Base-by-base conservation (phyloP, 2,329 filamentous ascomycete species). In the Penicillium sp. region DNA sequence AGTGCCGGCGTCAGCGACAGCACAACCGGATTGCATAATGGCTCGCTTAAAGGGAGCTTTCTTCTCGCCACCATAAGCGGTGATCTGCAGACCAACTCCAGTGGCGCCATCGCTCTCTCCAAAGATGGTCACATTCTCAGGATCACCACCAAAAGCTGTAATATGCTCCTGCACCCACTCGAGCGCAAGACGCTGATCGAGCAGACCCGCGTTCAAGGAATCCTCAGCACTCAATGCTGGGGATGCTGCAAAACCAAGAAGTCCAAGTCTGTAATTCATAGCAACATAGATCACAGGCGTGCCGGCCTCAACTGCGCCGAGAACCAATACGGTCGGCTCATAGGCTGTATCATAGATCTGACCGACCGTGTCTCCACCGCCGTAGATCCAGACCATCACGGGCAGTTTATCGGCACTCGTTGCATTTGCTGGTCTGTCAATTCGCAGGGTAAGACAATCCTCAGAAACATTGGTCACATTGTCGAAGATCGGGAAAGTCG, bases 331-430 rank as follows among this genome's bases (percentile, higher is more conserved):
- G 24, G 48, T 45, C 10, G 57, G 57, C 24, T 57, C 54, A 16
- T 60, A 60, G 45, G 51, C 48, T 3, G 54, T 31, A 45, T 60
- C 57, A 37, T 60, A 60, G 14, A 60, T 57, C 21, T 60, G 57
- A 19, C 57, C 57, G 27, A 60, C 52, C 3, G 54, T 48, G 31
- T 60, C 54, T 29, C 57, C 55, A 9, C 57, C 57, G 14, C 57
- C 57, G 14, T 60, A 60, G 26, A 60, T 60, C 26, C 49, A 60
- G 11, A 45, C 57, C 57, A 60, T 60, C 19, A 60, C 57, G 4
- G 57, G 57, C 14, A 60, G 48, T 22, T 53, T 60, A 3, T 52
- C 33, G 19, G 45, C 44, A 16, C 26, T 52, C n/a, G 51, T 37
- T 44, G 29, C 55, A 22, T 46, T 52, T 19, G 37, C 48, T 16